These are phyloP conservation scores for Penicillium pulvis DNA, from an alignment of 495 filamentous ascomycete genomes.

Conservation along the genomic window DNA sequence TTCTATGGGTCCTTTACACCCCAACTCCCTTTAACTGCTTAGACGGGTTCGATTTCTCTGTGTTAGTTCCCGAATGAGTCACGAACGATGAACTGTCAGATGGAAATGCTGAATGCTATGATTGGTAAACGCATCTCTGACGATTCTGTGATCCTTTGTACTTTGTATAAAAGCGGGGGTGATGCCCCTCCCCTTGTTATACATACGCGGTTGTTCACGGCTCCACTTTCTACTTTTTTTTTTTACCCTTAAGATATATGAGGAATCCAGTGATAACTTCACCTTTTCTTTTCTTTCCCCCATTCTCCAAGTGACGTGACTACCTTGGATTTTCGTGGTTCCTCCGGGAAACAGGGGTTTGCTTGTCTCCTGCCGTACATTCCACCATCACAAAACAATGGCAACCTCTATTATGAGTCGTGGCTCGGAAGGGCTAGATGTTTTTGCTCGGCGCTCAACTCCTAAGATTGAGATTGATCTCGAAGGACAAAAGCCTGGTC, in stretches of 20 bases:
- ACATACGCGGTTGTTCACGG: constrained; percentile 29
- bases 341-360: no score
- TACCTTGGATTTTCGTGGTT: neutral
- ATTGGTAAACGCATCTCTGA: neutral
- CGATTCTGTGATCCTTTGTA: neutral
- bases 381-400: constrained; percentile 13
- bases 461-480: constrained; percentile 42
- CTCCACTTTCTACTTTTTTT: constrained; percentile 28
- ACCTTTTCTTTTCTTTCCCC: constrained; percentile 3
- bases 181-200: neutral
- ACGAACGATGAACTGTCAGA: neutral
- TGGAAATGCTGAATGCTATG: neutral
- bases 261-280: neutral
- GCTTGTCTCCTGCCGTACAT: neutral
- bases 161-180: neutral
- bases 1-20: neutral
- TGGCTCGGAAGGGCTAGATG: constrained; percentile 32
- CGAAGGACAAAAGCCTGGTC: constrained; percentile 34
- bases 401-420: constrained; percentile 32
- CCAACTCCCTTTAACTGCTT: neutral
- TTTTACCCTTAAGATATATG: neutral
- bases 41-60: neutral
- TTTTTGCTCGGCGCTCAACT: constrained; percentile 30
- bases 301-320: neutral
- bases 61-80: neutral